Evolutionary conservation across 2,329 filamentous ascomycete genomes (phyloP).

Genomic region (Fusarium ramigenum): DNA sequence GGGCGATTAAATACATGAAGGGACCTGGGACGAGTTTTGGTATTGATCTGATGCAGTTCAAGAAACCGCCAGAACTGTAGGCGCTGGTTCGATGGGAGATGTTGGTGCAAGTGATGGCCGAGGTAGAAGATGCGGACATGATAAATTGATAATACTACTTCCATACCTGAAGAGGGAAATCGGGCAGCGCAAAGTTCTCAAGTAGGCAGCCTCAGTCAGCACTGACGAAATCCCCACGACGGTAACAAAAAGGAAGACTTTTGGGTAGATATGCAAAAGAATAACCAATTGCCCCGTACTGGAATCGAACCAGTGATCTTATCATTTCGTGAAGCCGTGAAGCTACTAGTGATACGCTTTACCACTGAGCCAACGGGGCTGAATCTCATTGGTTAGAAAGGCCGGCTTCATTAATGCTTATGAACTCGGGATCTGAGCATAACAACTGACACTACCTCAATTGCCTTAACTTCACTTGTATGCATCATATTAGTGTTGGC

Average conservation of each 20-base stretch:
- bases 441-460: neutral
- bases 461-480: neutral
- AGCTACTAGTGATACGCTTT: neutral
- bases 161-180: fast-evolving
- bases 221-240: too few relatives aligned
- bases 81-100: fast-evolving
- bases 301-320: neutral
- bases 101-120: fast-evolving
- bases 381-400: neutral
- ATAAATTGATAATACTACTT: neutral
- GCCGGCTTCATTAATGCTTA: fast-evolving
- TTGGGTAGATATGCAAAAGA: neutral
- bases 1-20: neutral
- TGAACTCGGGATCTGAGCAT: fast-evolving
- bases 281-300: neutral
- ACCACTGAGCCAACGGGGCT: neutral
- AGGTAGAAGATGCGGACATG: too few relatives aligned
- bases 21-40: neutral
- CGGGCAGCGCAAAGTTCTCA: neutral
- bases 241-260: neutral
- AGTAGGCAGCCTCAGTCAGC: too few relatives aligned
- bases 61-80: neutral
- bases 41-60: constrained; percentile 10
- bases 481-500: neutral
- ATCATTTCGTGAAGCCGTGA: neutral